A percentile compares a stretch with the other conserved stretches of the same genome.
Evolutionary conservation across 2,329 filamentous ascomycete species (phyloP).

Genomic region (Madurella fahalii): DNA sequence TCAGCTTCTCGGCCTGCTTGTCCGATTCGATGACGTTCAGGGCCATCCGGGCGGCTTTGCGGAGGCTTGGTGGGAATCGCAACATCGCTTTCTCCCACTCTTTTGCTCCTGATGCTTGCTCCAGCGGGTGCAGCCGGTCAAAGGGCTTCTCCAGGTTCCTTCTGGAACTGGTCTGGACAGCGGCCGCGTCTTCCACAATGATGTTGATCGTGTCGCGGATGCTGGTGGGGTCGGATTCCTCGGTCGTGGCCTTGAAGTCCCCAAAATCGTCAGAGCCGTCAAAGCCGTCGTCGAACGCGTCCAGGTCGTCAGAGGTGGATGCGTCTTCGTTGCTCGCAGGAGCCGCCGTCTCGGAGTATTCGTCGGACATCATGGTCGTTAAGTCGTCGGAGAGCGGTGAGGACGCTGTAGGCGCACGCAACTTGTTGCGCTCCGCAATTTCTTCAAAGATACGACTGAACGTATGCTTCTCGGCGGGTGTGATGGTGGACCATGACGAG

Average conservation of each 20-base stretch:
- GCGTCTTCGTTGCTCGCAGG: background rate
- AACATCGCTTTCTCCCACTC: slow-evolving; percentile 35
- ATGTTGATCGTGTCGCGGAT: slow-evolving; percentile 21
- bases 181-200: slow-evolving; percentile 29
- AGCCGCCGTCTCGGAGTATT: background rate
- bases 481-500: slow-evolving; percentile 47
- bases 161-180: slow-evolving; percentile 9
- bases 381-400: background rate
- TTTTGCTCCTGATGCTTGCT: slow-evolving; percentile 23
- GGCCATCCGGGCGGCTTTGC: slow-evolving; percentile 36
- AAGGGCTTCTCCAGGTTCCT: slow-evolving; percentile 15
- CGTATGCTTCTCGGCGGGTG: slow-evolving; percentile 46
- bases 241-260: background rate
- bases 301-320: background rate
- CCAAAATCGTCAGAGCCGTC: background rate
- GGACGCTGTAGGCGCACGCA: background rate
- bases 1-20: background rate
- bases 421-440: slow-evolving; percentile 39
- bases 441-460: slow-evolving; percentile 56
- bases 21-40: slow-evolving; percentile 33
- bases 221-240: slow-evolving; percentile 2
- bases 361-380: background rate
- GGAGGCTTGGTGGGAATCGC: slow-evolving; percentile 39
- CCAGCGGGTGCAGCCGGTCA: slow-evolving; percentile 18
- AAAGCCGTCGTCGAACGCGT: background rate